phyloP scores from a whole-genome alignment of 306 rosid genomes.

The Albizia julibrissin region DNA sequence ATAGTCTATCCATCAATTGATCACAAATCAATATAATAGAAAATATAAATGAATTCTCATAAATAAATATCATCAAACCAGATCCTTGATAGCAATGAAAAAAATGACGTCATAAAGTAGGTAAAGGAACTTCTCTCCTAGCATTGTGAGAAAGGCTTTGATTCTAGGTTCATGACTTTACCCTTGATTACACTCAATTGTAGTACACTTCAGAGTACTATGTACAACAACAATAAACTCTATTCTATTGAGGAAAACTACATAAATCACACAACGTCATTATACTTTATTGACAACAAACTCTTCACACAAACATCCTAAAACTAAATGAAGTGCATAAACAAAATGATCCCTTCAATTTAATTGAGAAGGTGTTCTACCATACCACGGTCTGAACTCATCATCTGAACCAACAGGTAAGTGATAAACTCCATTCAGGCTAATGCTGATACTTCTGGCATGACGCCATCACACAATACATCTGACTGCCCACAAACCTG shows the following conservation, averaged over 20 bases:
- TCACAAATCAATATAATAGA: neutral
- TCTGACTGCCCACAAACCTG: conserved; percentile 88
- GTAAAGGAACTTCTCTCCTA: neutral
- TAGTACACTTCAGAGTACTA: no score
- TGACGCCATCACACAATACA: conserved; percentile 95
- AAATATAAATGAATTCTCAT: no score
- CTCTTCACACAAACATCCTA: neutral
- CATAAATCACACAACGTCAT: neutral
- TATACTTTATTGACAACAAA: neutral
- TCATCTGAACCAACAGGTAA: conserved; percentile 96
- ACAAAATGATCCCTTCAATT: neutral
- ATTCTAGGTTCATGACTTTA: neutral
- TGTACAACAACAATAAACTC: neutral
- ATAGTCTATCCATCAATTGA: neutral
- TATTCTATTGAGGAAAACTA: neutral
- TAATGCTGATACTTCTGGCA: conserved; percentile 83
- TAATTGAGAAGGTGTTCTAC: conserved; percentile 64
- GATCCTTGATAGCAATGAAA: no score
- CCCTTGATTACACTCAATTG: no score
- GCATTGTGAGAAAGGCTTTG: neutral
- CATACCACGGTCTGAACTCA: conserved; percentile 79
- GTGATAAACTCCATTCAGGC: conserved; percentile 83
- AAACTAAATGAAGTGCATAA: neutral
- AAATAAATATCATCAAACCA: neutral
- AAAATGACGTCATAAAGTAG: neutral